A percentile compares a stretch with the other conserved stretches of the same genome.
Evolutionary conservation across 257 asterid genomes (phyloP).

Genomic region (Gentiana dahurica): DNA sequence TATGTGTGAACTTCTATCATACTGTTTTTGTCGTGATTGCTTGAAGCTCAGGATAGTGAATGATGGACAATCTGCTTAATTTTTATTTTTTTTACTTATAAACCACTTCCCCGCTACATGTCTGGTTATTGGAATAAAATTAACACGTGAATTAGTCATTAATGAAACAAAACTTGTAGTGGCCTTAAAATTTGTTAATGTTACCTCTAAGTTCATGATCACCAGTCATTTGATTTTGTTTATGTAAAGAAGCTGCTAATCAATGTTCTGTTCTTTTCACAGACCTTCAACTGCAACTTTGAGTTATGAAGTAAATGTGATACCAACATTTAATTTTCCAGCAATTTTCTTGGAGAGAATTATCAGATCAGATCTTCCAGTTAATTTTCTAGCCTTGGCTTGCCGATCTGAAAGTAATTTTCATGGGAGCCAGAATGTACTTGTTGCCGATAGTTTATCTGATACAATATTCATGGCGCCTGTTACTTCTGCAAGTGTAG

Average conservation of each 20-base stretch:
- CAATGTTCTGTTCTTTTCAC: constrained; percentile 9
- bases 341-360: constrained; percentile 92
- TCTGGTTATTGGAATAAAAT: too few species aligned
- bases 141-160: too few species aligned
- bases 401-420: constrained; percentile 70
- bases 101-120: too few species aligned
- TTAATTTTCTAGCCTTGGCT: constrained; percentile 83
- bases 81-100: too few species aligned
- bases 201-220: too few species aligned
- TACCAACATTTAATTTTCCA: constrained; percentile 89
- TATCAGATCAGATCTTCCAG: constrained; percentile 89
- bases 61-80: too few species aligned
- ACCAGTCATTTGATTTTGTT: not conserved
- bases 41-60: too few species aligned
- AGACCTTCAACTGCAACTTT: constrained; percentile 50
- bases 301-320: constrained; percentile 77
- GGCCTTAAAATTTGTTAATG: too few species aligned
- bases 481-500: constrained; percentile 22
- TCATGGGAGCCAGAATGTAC: constrained; percentile 38
- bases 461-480: constrained; percentile 19
- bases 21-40: too few species aligned
- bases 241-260: not conserved
- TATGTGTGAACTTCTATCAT: too few species aligned
- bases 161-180: too few species aligned
- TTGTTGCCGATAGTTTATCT: constrained; percentile 15